A percentile compares a stretch with the other conserved stretches of the same genome.
These are phyloP conservation scores for Dictyostelium intermedium DNA, from an alignment of 78 protist species.

Conservation along the genomic window DNA sequence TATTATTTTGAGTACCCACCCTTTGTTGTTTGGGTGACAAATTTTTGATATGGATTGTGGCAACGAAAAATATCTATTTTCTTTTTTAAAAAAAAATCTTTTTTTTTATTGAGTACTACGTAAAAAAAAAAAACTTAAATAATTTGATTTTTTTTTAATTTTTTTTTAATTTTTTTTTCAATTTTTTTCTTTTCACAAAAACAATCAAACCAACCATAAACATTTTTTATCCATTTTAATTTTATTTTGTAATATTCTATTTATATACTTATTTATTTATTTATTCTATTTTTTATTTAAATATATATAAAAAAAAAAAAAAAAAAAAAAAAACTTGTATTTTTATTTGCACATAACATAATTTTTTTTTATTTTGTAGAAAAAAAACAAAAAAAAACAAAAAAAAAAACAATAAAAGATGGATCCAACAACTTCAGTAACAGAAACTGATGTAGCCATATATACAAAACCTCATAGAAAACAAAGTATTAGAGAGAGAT, in stretches of 20 bases:
- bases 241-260: too few species aligned
- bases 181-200: background rate
- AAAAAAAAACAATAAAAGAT: background rate
- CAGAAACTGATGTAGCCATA: background rate
- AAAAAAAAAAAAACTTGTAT: background rate
- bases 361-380: too few species aligned
- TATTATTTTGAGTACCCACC: too few species aligned
- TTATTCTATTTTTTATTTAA: background rate
- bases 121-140: too few species aligned
- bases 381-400: too few species aligned
- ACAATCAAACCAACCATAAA: background rate
- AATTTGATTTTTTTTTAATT: background rate
- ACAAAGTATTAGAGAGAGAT: conserved; percentile 38
- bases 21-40: too few species aligned
- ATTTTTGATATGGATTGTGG: background rate
- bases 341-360: background rate
- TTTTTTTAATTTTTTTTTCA: too few species aligned
- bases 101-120: background rate
- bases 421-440: background rate
- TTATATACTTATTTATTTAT: background rate
- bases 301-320: background rate
- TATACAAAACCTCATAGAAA: background rate
- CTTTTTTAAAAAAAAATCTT: too few species aligned
- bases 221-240: background rate
- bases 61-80: background rate